Evolutionary conservation across 1,284 basidiomycete genomes (phyloP).

Genomic region (Leucoagaricus sp.): DNA sequence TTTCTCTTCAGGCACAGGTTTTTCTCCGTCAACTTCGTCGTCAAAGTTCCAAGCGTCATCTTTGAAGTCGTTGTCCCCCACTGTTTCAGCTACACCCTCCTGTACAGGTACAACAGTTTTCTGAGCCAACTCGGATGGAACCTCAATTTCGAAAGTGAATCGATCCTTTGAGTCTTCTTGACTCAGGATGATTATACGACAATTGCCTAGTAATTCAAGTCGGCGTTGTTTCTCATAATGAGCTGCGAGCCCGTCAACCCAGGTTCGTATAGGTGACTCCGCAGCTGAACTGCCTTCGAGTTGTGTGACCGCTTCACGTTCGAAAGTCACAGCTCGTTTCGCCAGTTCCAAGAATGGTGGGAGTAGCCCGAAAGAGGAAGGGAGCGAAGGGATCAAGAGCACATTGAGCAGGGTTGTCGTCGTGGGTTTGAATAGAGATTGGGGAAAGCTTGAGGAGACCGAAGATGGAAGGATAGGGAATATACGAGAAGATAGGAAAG

Average conservation of each 20-base stretch:
- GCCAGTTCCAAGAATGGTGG: slow-evolving; percentile 63
- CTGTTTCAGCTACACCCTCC: slow-evolving; percentile 22
- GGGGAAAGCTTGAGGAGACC: slow-evolving; percentile 44
- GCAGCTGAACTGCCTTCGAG: slow-evolving; percentile 49
- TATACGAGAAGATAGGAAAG: slow-evolving; percentile 57
- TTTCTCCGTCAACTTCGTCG: slow-evolving; percentile 25
- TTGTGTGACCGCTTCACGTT: slow-evolving; percentile 52
- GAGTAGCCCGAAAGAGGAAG: slow-evolving; percentile 57
- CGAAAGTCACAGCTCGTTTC: slow-evolving; percentile 58
- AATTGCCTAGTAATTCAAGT: slow-evolving; percentile 57
- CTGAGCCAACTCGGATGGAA: slow-evolving; percentile 26
- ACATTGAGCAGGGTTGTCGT: slow-evolving; percentile 60
- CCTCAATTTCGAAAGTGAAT: slow-evolving; percentile 41
- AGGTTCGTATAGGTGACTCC: slow-evolving; percentile 56
- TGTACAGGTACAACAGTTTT: slow-evolving; percentile 37
- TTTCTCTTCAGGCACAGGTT: slow-evolving; percentile 15
- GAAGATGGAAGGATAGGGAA: slow-evolving; percentile 55
- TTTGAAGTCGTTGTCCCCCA: slow-evolving; percentile 22
- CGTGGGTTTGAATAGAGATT: slow-evolving; percentile 58
- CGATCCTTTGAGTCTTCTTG: slow-evolving; percentile 33
- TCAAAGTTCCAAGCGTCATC: slow-evolving; percentile 44
- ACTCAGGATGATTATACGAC: slow-evolving; percentile 50
- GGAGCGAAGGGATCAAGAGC: slow-evolving; percentile 67
- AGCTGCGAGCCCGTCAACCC: slow-evolving; percentile 61
- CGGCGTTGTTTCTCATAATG: slow-evolving; percentile 78